These are phyloP conservation scores for Chlorella sp. DNA, from an alignment of 139 green algal species.

Conservation along the genomic window DNA sequence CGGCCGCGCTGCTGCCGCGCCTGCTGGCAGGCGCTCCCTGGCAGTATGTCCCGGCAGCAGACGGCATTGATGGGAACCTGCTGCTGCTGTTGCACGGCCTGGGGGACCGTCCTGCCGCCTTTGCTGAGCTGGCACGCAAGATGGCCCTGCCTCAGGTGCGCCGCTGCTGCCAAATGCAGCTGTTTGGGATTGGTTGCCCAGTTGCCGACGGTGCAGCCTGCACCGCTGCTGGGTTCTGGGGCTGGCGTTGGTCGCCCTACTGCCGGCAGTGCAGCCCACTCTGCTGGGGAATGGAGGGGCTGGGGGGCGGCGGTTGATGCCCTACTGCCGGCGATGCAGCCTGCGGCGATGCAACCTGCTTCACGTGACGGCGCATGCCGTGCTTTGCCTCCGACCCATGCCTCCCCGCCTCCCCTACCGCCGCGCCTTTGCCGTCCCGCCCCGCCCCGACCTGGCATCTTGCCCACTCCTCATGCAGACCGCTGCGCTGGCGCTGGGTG, in stretches of 20 bases:
- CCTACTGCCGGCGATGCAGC: neutral
- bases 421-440: neutral
- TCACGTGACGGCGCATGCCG: neutral
- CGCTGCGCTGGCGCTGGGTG: slow-evolving; percentile 46
- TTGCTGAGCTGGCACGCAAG: slow-evolving; percentile 36
- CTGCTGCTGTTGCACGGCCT: slow-evolving; percentile 57
- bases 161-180: neutral
- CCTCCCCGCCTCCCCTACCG: neutral
- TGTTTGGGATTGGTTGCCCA: neutral
- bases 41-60: slow-evolving; percentile 25
- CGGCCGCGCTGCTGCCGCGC: slow-evolving; percentile 26
- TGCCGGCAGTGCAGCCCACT: neutral
- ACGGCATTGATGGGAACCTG: slow-evolving; percentile 48
- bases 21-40: slow-evolving; percentile 1
- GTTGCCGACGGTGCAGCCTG: neutral
- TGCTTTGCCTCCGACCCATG: neutral
- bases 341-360: neutral
- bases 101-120: slow-evolving; percentile 45
- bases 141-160: slow-evolving; percentile 49
- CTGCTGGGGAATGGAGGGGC: too few relatives aligned
- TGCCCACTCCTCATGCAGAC: slow-evolving; percentile 16
- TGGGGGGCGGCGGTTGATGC: too few relatives aligned
- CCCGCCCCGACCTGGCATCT: too few relatives aligned
- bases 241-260: too few relatives aligned
- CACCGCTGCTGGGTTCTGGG: neutral